Conservation (phyloP, 2,329 filamentous ascomycete genomes). For the Colletotrichum abscissum region DNA sequence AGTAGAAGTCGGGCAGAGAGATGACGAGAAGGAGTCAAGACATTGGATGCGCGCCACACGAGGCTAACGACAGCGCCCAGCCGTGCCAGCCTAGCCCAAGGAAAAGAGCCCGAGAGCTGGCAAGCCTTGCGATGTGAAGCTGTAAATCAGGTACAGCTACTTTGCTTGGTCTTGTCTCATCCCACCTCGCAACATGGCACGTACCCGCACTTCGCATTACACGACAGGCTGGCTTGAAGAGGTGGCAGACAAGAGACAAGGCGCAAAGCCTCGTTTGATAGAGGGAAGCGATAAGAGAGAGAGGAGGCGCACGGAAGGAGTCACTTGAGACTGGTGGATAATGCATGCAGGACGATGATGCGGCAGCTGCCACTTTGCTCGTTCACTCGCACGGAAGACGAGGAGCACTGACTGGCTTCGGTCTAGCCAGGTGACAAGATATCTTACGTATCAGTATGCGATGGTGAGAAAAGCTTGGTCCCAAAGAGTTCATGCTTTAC, state of each 20-base stretch:
- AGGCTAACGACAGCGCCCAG: background rate
- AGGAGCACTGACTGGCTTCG: background rate
- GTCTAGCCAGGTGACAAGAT: conserved; percentile 10
- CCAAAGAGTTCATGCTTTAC: conserved; percentile 3
- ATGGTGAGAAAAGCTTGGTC: background rate
- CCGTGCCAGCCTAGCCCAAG: background rate
- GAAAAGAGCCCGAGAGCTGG: background rate
- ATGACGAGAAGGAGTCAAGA: conserved; percentile 4
- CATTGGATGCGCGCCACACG: conserved; percentile 12
- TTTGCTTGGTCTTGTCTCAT: conserved; percentile 9
- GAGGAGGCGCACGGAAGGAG: background rate
- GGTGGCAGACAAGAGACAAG: background rate
- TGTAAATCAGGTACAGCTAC: background rate
- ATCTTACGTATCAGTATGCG: background rate
- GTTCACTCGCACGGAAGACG: conserved; percentile 19
- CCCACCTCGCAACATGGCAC: conserved; percentile 1
- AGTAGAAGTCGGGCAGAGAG: background rate
- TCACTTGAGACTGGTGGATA: conserved; percentile 1
- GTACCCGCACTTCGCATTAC: background rate
- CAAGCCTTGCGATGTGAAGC: background rate
- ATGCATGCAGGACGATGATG: conserved; percentile 3
- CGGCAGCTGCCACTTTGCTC: conserved; percentile 11
- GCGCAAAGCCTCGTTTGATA: background rate
- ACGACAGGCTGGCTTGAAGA: background rate
- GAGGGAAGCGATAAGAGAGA: background rate